Conservation (phyloP, 306 rosid species). For the Castanea crenata region DNA sequence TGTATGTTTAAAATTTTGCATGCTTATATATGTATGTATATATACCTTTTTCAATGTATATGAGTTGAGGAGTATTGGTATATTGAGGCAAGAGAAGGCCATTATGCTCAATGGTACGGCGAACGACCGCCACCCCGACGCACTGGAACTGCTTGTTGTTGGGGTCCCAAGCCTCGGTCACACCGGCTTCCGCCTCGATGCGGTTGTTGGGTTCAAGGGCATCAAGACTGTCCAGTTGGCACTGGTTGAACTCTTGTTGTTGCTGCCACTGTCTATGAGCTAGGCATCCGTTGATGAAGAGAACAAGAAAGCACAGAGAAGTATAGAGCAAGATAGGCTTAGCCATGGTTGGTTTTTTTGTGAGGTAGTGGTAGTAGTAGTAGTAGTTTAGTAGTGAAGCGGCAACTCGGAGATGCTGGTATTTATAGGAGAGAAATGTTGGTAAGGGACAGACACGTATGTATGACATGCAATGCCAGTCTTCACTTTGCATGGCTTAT, state of each 20-base stretch:
- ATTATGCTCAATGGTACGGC: slow-evolving; percentile 31
- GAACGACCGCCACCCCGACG: slow-evolving; percentile 26
- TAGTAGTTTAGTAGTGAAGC: no score
- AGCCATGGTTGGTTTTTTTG: no score
- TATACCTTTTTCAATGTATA: slow-evolving; percentile 30
- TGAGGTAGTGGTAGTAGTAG: no score
- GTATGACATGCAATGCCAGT: no score
- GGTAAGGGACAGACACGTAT: no score
- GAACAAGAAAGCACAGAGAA: background rate
- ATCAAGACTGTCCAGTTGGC: slow-evolving; percentile 26
- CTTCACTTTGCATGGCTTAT: no score
- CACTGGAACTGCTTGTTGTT: slow-evolving; percentile 37
- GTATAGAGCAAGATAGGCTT: no score
- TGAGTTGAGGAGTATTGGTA: slow-evolving; percentile 36
- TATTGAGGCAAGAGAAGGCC: slow-evolving; percentile 52
- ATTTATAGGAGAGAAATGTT: no score
- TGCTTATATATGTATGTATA: no score
- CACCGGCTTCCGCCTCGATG: slow-evolving; percentile 34
- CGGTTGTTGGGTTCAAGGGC: slow-evolving; percentile 27
- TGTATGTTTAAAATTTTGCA: no score
- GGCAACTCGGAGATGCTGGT: no score
- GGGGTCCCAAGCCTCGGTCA: slow-evolving; percentile 43
- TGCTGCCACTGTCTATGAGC: background rate
- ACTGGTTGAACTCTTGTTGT: slow-evolving; percentile 9
- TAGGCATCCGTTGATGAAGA: background rate